A percentile compares a stretch with the other conserved stretches of the same genome.
Evolutionary conservation across 192 early-diverging fungal species (phyloP).

Genomic region (Dissophora ornata): DNA sequence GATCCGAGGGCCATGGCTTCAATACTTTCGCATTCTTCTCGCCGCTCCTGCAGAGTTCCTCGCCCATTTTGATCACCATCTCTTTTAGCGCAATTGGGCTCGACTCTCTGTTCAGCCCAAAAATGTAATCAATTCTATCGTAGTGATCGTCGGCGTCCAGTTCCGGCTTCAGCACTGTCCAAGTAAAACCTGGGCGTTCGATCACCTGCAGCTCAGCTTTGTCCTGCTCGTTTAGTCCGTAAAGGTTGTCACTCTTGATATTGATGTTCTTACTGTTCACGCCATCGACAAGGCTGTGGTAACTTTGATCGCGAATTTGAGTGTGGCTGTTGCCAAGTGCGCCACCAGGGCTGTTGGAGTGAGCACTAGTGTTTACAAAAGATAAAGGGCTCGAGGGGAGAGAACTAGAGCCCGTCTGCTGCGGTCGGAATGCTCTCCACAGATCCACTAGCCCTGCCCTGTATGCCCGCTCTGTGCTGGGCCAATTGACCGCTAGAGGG

Average conservation of each 20-base stretch:
- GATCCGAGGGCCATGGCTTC: slow-evolving; percentile 49
- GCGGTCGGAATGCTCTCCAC: slow-evolving; percentile 35
- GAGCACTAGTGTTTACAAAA: too few relatives aligned
- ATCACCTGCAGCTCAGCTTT: slow-evolving; percentile 21
- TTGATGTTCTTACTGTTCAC: neutral
- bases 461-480: slow-evolving; percentile 29
- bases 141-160: slow-evolving; percentile 33
- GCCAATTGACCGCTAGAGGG: slow-evolving; percentile 45
- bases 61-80: slow-evolving; percentile 36
- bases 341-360: neutral
- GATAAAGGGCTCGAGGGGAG: slow-evolving; percentile 1
- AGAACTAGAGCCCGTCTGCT: slow-evolving; percentile 2
- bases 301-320: too few relatives aligned
- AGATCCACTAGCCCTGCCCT: slow-evolving; percentile 52
- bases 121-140: slow-evolving; percentile 49
- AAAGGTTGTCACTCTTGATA: neutral
- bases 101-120: slow-evolving; percentile 42
- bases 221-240: neutral
- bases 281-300: neutral
- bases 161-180: slow-evolving; percentile 22
- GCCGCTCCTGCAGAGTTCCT: slow-evolving; percentile 25
- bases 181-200: slow-evolving; percentile 43
- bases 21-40: slow-evolving; percentile 46
- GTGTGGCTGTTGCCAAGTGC: neutral
- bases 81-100: slow-evolving; percentile 52